Evolutionary conservation across 345 rosid genomes (phyloP), one percentile per base, ranked within the genome.

Genomic region (Angophora floribunda): DNA sequence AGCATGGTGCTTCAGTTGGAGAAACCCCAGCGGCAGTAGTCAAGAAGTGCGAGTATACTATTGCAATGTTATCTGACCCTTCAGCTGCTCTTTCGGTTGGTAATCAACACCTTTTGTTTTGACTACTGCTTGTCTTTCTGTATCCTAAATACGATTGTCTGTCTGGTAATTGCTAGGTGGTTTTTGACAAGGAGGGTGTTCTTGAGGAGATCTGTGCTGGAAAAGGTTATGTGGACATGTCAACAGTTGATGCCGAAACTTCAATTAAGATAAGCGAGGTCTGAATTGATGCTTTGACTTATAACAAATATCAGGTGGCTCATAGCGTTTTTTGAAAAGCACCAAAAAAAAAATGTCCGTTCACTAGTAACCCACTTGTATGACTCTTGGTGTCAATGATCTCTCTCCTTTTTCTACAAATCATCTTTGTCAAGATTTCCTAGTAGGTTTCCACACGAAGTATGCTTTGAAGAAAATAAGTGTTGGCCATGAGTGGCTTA

Each of bases 1-100:
- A 94, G 88, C 93, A 94, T 89, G 99, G 99, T 59, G 98, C 99
- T 67, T 88, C 93, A 85, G 92, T 98, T 55, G 97, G 96, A 90
- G 93, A 95, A 90, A 96, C 92, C 61, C 99, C 99, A 52, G 98
- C 99, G 19, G 94, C 89, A 87, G 98, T 98, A 61, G 90, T 98
- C 86, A 96, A 95, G 94, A 97, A 96, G 88, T 96, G 99, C 94
- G 94, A 94, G 90, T 90, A 93, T 90, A 96, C 97, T n/a, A 94
- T 97, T 86, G 97, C 96, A 65, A 96, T 97, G 94, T 87, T 98
- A 90, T 94, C 99, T 86, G 99, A 98, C 91, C 99, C 99, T 92
- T 88, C 91, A 15, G 99, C 99, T 53, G 97, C 98, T 90, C 96
- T 94, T 86, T 95, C 98, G 93, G 99, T 97, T 13, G 17, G 91